Base-by-base conservation (phyloP, 2,329 filamentous ascomycete genomes). In the Diaporthe destruens region DNA sequence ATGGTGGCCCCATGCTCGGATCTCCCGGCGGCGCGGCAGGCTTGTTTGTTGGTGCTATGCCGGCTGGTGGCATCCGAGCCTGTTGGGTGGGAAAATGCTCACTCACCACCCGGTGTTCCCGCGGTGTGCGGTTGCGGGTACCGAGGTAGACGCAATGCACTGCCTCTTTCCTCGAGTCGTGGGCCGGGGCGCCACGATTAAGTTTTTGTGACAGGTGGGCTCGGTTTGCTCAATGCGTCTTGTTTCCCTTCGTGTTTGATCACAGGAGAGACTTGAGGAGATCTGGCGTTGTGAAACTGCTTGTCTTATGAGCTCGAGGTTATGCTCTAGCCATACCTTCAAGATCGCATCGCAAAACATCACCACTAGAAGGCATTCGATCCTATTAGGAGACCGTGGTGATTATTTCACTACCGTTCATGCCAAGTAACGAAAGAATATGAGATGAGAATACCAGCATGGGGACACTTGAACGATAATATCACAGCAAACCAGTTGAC, bases 141-240 rank as follows among this genome's bases (percentile, higher is more conserved):
- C n/a, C n/a, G n/a, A n/a, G n/a, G n/a, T 51, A 25, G 44, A 36
- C 51, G 61, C 61, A 65, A 36, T 65, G 61, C 61, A 65, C 61
- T 36, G 59, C 44, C 61, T 65, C 39, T 47, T 29, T 34, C 29
- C 44, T 36, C 36, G 44, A 51, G 61, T 51, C 44, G 61, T n/a
- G 61, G 29, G 29, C 29, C 44, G 14, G 20, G 23, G 61, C 20
- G 39, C 44, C 44, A 25, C 44, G 14, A 18, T 32, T 14, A n/a
- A 47, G 14, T 25, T 51, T 16, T 36, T 39, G 29, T 51, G 11
- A 25, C 32, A 14, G 6, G 20, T 14, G 12, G 44, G 6, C 44
- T 65, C n/a, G 51, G 61, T 16, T 18, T 36, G 44, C 44, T 51
- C 7, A 9, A 9, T 36, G 12, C 20, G 11, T 20, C 36, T 36